A percentile compares a stretch with the other conserved stretches of the same genome.
phyloP scores from a whole-genome alignment of 345 rosid species.

The Boechera divaricarpa region DNA sequence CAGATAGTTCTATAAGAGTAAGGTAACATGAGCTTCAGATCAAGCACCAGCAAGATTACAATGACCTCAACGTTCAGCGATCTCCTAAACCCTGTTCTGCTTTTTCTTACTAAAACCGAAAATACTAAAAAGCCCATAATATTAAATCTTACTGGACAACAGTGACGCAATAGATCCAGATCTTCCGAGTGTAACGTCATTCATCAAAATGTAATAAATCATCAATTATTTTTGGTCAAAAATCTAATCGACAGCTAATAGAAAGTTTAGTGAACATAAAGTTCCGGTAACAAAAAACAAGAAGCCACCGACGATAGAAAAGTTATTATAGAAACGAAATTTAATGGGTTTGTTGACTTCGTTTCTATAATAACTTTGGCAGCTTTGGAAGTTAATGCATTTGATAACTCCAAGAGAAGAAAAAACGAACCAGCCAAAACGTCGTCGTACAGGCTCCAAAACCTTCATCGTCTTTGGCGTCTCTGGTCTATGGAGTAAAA shows the following conservation, averaged over 20 bases:
- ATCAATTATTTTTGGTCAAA: background rate
- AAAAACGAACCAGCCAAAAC: slow-evolving; percentile 5
- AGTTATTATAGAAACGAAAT: slow-evolving; percentile 49
- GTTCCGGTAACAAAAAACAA: slow-evolving; percentile 4
- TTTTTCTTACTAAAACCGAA: background rate
- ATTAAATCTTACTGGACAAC: background rate
- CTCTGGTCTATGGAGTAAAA: background rate
- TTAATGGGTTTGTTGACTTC: slow-evolving; percentile 37
- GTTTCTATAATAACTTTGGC: slow-evolving; percentile 48
- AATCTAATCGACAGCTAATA: slow-evolving; percentile 1
- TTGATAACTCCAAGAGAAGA: slow-evolving; percentile 31
- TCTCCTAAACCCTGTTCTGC: background rate
- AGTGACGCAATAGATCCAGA: background rate
- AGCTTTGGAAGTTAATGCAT: slow-evolving; percentile 35
- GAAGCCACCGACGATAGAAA: slow-evolving; percentile 32
- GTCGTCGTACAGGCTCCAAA: slow-evolving; percentile 20
- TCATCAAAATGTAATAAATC: slow-evolving; percentile 14
- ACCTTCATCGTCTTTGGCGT: slow-evolving; percentile 24
- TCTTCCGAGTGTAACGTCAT: slow-evolving; percentile 8
- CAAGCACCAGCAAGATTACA: background rate
- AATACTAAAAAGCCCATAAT: background rate
- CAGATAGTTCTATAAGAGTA: background rate
- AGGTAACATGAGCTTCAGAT: background rate
- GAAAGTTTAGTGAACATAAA: slow-evolving; percentile 8
- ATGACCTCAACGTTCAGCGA: background rate